These are phyloP conservation scores for Helminthosporium solani DNA, from an alignment of 2,329 filamentous ascomycete genomes.

Conservation along the genomic window DNA sequence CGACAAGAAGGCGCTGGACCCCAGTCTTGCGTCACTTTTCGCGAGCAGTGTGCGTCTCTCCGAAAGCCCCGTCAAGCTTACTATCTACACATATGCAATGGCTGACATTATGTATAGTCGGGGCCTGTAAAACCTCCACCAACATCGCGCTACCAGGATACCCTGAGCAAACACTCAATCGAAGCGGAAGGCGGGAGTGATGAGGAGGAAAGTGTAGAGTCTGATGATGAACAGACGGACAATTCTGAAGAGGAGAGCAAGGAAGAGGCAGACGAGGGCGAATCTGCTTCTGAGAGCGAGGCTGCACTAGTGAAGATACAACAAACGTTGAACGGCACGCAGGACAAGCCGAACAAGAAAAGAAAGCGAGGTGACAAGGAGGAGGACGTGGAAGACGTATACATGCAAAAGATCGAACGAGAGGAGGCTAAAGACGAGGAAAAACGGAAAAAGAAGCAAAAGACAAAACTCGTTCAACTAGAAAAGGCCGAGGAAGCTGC, in stretches of 20 bases:
- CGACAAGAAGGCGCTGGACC: slow-evolving; percentile 44
- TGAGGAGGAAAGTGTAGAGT: slow-evolving; percentile 25
- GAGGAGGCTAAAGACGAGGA: slow-evolving; percentile 48
- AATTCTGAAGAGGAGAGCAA: slow-evolving; percentile 31
- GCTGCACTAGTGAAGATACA: slow-evolving; percentile 26
- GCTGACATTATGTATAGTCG: slow-evolving; percentile 23
- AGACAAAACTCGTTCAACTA: slow-evolving; percentile 15
- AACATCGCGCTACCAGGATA: slow-evolving; percentile 43
- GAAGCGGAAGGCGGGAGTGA: slow-evolving; percentile 53
- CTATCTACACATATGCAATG: neutral
- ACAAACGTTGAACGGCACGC: slow-evolving; percentile 20
- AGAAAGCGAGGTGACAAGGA: slow-evolving; percentile 59
- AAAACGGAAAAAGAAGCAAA: slow-evolving; percentile 39
- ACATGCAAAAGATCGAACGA: slow-evolving; percentile 63
- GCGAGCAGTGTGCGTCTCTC: slow-evolving; percentile 41
- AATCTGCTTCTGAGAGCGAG: slow-evolving; percentile 26
- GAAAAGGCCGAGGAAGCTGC: slow-evolving; percentile 14
- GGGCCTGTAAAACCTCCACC: slow-evolving; percentile 42
- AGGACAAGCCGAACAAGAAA: slow-evolving; percentile 38
- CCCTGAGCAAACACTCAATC: slow-evolving; percentile 18
- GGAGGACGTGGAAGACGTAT: slow-evolving; percentile 68
- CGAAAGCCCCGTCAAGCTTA: slow-evolving; percentile 6
- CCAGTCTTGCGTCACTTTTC: slow-evolving; percentile 51
- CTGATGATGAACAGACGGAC: slow-evolving; percentile 6
- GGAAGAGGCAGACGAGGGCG: slow-evolving; percentile 31